phyloP scores from a whole-genome alignment of 129 eudicot species.

The Centella asiatica region DNA sequence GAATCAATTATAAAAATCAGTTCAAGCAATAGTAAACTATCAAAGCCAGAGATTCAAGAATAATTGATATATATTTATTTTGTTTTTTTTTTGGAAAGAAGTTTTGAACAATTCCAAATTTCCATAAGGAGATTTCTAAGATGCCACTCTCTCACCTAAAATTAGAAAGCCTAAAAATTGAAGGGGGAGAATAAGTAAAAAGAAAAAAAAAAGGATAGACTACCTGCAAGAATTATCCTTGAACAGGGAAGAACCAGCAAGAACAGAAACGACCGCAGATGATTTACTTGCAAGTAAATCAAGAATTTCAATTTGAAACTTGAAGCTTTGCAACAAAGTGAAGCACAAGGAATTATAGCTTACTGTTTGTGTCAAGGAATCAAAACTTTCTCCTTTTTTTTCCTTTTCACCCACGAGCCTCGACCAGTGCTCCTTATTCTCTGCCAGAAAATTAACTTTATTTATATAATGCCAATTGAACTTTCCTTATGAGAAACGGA shows the following conservation, averaged over 20 bases:
- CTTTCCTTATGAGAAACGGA: not conserved
- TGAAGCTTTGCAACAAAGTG: conserved; percentile 13
- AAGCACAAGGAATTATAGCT: conserved; percentile 2
- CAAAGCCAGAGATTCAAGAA: not conserved
- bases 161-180: not conserved
- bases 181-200: not conserved
- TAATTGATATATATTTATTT: not conserved
- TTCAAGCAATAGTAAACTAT: not conserved
- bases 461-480: not conserved
- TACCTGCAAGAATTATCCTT: conserved; percentile 17
- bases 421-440: conserved; percentile 1
- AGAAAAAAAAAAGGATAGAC: not conserved
- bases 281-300: conserved; percentile 12
- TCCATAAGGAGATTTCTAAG: not conserved
- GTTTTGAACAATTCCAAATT: not conserved
- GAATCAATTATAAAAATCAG: not conserved
- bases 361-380: conserved; percentile 18
- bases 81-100: not conserved
- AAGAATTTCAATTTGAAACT: conserved; percentile 11
- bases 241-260: conserved; percentile 1
- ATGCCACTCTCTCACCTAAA: not conserved
- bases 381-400: conserved; percentile 20
- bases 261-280: conserved; percentile 1
- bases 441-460: not conserved
- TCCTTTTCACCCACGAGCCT: not conserved